Conservation (phyloP, 352 stramenopile species). For the Phytophthora palmivora region DNA sequence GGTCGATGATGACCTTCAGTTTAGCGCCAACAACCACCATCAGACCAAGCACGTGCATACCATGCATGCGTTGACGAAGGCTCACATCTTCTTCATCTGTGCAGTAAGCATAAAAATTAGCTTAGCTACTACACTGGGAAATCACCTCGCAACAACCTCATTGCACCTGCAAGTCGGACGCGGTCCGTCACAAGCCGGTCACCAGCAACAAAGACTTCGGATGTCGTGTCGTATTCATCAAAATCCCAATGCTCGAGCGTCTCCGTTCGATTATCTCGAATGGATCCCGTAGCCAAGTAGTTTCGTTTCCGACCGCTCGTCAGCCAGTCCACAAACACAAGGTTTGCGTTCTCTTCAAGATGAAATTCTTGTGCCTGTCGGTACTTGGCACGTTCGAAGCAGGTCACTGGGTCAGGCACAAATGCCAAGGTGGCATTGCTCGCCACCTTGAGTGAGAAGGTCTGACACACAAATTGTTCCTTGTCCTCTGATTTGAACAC, state of each 20-base stretch:
- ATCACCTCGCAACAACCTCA: background rate
- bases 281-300: constrained; percentile 66
- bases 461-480: constrained; percentile 58
- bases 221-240: constrained; percentile 72
- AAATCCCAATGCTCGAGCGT: constrained; percentile 85
- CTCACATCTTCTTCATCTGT: constrained; percentile 75
- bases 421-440: constrained; percentile 70
- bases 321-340: constrained; percentile 88
- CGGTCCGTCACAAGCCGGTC: constrained; percentile 70
- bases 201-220: constrained; percentile 64
- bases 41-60: constrained; percentile 75
- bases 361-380: constrained; percentile 70
- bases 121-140: background rate
- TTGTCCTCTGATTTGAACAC: constrained; percentile 78
- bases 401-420: constrained; percentile 83
- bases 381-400: constrained; percentile 79
- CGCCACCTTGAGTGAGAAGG: constrained; percentile 56
- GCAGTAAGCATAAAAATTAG: constrained; percentile 2
- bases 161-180: constrained; percentile 64
- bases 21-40: constrained; percentile 70
- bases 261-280: constrained; percentile 68
- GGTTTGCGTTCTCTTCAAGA: constrained; percentile 51
- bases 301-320: constrained; percentile 87
- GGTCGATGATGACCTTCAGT: constrained; percentile 57
- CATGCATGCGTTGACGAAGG: constrained; percentile 77